A percentile compares a stretch with the other conserved stretches of the same genome.
Conservation (phyloP, 2,329 filamentous ascomycete genomes). For the Cordyceps militaris region DNA sequence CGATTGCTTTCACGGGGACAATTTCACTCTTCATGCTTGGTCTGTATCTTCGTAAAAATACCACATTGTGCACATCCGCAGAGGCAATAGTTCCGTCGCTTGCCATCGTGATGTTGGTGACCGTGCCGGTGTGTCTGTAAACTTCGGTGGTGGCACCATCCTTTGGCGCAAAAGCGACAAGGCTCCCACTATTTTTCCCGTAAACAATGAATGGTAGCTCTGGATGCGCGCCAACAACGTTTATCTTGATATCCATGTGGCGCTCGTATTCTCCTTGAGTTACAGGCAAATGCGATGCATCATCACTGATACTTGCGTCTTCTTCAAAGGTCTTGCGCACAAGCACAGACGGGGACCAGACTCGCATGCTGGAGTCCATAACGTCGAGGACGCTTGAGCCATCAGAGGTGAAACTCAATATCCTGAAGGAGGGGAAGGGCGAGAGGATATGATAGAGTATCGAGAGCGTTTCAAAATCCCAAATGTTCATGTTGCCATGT, state of each 20-base stretch:
- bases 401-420: constrained; percentile 18
- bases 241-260: background rate
- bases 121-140: background rate
- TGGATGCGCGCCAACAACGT: background rate
- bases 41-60: background rate
- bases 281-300: background rate
- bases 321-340: background rate
- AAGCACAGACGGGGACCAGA: background rate
- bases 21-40: background rate
- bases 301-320: background rate
- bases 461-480: constrained; percentile 19
- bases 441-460: constrained; percentile 17
- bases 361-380: background rate
- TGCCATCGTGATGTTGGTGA: background rate
- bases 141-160: background rate
- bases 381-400: constrained; percentile 15
- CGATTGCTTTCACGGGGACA: background rate
- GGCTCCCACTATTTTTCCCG: background rate
- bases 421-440: constrained; percentile 14
- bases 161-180: background rate
- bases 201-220: background rate
- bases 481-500: constrained; percentile 16
- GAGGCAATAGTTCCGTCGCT: background rate
- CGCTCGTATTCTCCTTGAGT: background rate
- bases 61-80: background rate